phyloP scores from a whole-genome alignment of 345 rosid species.

The Syzygium aromaticum region DNA sequence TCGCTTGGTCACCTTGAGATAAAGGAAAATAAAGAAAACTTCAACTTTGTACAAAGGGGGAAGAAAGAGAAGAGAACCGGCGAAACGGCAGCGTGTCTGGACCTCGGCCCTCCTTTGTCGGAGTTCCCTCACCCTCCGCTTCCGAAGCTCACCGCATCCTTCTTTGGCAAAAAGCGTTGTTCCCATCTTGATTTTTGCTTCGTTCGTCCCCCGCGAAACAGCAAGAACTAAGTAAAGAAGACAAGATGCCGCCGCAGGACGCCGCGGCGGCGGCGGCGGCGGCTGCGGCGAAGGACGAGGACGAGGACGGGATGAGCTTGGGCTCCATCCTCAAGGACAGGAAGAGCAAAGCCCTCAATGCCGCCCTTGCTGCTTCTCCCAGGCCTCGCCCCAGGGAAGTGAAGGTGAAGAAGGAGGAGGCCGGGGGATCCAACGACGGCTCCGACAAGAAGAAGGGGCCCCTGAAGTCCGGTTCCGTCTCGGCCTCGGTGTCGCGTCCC shows the following conservation, averaged over 20 bases:
- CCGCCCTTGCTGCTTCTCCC: conserved; percentile 19
- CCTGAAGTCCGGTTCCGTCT: neutral
- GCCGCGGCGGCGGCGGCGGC: conserved; percentile 31
- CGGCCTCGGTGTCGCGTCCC: neutral
- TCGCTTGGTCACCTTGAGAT: too few relatives aligned
- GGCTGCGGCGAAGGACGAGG: conserved; percentile 17
- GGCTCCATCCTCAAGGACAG: conserved; percentile 32
- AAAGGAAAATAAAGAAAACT: neutral
- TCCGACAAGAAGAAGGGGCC: conserved; percentile 1
- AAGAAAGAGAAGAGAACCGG: neutral
- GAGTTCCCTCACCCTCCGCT: neutral
- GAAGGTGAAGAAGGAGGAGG: conserved; percentile 41
- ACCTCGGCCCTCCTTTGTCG: neutral
- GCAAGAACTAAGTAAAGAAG: neutral
- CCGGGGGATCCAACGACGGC: neutral
- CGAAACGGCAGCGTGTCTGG: neutral
- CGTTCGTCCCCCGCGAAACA: neutral
- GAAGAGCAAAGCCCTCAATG: conserved; percentile 35
- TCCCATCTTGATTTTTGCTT: neutral
- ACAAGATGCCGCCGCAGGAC: conserved; percentile 53
- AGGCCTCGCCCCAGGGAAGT: conserved; percentile 18
- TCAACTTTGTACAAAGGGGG: neutral
- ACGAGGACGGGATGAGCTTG: conserved; percentile 35
- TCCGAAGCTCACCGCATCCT: neutral
- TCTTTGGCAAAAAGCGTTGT: neutral